These are phyloP conservation scores for Mucor ambiguus DNA, from an alignment of 371 early-diverging fungal genomes.

Conservation along the genomic window DNA sequence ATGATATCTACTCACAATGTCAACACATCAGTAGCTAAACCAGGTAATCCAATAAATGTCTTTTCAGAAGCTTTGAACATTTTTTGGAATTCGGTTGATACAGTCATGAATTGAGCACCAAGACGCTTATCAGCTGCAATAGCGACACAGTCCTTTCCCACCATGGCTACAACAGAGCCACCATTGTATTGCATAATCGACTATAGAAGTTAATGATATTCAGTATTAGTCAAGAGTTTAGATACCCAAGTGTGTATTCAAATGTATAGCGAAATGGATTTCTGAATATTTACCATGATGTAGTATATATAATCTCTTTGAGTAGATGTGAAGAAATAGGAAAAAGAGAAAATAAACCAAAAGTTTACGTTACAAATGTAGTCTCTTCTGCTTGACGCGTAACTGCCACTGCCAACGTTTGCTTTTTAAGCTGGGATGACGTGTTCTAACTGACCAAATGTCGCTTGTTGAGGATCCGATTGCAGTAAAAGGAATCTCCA, in stretches of 20 bases:
- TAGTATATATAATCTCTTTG: conserved; percentile 10
- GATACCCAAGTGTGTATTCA: neutral
- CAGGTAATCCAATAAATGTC: conserved; percentile 91
- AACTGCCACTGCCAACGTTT: conserved; percentile 12
- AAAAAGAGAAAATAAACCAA: neutral
- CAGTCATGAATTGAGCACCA: conserved; percentile 93
- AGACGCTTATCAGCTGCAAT: conserved; percentile 96
- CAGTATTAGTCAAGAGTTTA: neutral
- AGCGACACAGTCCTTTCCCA: conserved; percentile 98
- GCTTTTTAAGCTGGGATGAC: conserved; percentile 8
- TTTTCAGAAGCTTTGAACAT: conserved; percentile 89
- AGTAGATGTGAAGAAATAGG: neutral
- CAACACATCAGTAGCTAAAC: conserved; percentile 97
- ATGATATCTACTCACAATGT: conserved; percentile 71
- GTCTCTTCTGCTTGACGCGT: conserved; percentile 16
- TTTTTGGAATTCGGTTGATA: conserved; percentile 93
- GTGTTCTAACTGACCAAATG: conserved; percentile 1
- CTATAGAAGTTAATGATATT: conserved; percentile 25
- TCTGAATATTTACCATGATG: conserved; percentile 11
- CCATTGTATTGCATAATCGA: conserved; percentile 94
- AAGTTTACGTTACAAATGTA: conserved; percentile 2
- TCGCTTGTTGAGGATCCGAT: neutral
- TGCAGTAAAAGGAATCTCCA: neutral
- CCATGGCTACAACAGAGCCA: conserved; percentile 97
- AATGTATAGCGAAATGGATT: neutral